These are phyloP conservation scores for Pleurotus ostreatus DNA, from an alignment of 768 basidiomycete species.

Conservation along the genomic window DNA sequence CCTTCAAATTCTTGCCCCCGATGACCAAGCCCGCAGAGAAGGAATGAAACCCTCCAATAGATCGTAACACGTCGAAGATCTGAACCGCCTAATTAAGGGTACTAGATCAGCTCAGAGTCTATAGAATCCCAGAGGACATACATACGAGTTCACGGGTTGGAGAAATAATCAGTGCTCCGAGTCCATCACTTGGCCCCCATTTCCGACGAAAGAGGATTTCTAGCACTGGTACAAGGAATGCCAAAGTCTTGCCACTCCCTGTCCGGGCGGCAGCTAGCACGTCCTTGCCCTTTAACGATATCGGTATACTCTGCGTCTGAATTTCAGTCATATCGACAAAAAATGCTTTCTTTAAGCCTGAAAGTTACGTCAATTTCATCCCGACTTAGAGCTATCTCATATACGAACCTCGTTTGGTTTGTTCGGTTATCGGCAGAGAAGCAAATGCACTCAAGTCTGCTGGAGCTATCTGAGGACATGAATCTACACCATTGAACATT, in stretches of 20 bases:
- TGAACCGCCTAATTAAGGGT: constrained; percentile 72
- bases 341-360: constrained; percentile 83
- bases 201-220: constrained; percentile 87
- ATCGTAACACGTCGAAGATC: constrained; percentile 94
- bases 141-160: constrained; percentile 90
- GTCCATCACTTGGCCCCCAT: constrained; percentile 92
- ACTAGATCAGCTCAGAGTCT: not conserved
- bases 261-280: constrained; percentile 95
- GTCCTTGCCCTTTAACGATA: constrained; percentile 90
- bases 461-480: constrained; percentile 40
- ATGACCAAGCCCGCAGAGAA: constrained; percentile 96
- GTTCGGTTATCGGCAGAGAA: constrained; percentile 74
- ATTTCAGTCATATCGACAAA: constrained; percentile 90
- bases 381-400: not conserved
- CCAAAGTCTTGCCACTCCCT: constrained; percentile 94
- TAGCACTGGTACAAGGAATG: constrained; percentile 90
- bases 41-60: constrained; percentile 84
- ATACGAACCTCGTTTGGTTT: constrained; percentile 64
- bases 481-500: constrained; percentile 14
- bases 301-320: constrained; percentile 86
- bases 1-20: constrained; percentile 92
- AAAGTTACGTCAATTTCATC: not conserved
- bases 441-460: constrained; percentile 55
- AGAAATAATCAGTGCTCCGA: constrained; percentile 88
- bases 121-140: constrained; percentile 6